Evolutionary conservation across 768 basidiomycete genomes (phyloP).

Genomic region (Lactarius trivialis): DNA sequence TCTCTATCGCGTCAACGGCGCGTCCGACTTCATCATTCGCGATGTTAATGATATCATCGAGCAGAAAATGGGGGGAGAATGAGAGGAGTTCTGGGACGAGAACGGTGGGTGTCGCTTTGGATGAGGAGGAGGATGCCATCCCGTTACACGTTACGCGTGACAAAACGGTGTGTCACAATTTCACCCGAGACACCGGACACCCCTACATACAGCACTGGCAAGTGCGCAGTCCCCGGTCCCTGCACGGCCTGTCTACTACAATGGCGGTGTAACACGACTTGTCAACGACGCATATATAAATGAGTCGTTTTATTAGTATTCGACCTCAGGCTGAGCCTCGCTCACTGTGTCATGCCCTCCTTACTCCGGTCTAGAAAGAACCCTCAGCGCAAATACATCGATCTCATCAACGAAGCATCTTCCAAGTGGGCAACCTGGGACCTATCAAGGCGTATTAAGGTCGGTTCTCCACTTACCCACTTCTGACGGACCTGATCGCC

Average conservation of each 20-base stretch:
- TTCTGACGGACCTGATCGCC: not conserved
- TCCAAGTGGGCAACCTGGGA: conserved; percentile 16
- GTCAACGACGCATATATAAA: not conserved
- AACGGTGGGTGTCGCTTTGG: conserved; percentile 34
- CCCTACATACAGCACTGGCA: not conserved
- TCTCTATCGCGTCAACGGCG: conserved; percentile 74
- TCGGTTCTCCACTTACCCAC: not conserved
- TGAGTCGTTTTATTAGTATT: not conserved
- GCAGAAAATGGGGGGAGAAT: conserved; percentile 76
- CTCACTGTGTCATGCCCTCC: not conserved
- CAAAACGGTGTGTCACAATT: not conserved
- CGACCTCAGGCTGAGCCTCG: too few relatives aligned
- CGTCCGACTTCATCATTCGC: conserved; percentile 74
- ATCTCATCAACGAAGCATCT: conserved; percentile 5
- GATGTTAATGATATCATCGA: conserved; percentile 82
- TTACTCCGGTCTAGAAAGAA: not conserved
- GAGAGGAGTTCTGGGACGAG: conserved; percentile 70
- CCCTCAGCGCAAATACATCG: conserved; percentile 13
- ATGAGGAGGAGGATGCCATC: not conserved
- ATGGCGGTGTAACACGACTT: not conserved
- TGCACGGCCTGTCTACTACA: too few relatives aligned
- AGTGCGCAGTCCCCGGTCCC: not conserved
- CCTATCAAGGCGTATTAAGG: not conserved
- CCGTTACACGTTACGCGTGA: too few relatives aligned
- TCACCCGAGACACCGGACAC: not conserved